Evolutionary conservation across 2,329 filamentous ascomycete species (phyloP), one percentile per base, ranked within the genome.

Genomic region (Botrytis aclada): DNA sequence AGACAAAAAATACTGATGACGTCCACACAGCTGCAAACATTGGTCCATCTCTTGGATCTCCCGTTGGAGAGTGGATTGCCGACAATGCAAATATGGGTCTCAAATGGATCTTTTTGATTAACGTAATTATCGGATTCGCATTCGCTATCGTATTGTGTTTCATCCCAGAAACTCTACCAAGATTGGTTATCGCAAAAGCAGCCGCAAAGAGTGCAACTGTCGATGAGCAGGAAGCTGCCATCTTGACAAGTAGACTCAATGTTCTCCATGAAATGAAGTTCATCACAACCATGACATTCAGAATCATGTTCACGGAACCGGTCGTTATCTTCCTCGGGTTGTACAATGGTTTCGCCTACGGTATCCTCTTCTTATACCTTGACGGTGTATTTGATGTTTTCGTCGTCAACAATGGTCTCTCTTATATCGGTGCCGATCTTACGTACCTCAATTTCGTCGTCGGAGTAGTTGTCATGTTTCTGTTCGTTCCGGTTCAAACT

Each of bases 371-470:
- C 76, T 75, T 84, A 39, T 84, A 84, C 74, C 77, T 84, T 20
- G 83, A 84, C 70, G 83, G 83, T 5, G 82, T 84, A 34, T 83
- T 83, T 74, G 80, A 84, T 74, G 81, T 85, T 64, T 82, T 85
- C 74, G 80, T 81, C n/a, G 75, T 82, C 74, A 82, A 84, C 74
- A 84, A 84, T 67, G 79, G 79, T 22, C 79, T 84, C 62, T 82
- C 82, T 77, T 82, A 80, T 74, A 81, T 84, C 72, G 76, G 74
- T 12, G 82, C 82, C n/a, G 80, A 83, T 65, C 77, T 84, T 60
- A 83, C 82, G 0, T 83, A 82, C 73, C 81, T 84, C 70, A 84
- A 84, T 72, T 83, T 84, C 74, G 81, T 83, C 72, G 83, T 83
- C 37, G 82, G 82, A 56, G 83, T 84, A 16, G 77, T 81, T 16